Evolutionary conservation across 371 early-diverging fungal genomes (phyloP), one percentile per base, ranked within the genome.

Genomic region (Syncephalastrum sp.): DNA sequence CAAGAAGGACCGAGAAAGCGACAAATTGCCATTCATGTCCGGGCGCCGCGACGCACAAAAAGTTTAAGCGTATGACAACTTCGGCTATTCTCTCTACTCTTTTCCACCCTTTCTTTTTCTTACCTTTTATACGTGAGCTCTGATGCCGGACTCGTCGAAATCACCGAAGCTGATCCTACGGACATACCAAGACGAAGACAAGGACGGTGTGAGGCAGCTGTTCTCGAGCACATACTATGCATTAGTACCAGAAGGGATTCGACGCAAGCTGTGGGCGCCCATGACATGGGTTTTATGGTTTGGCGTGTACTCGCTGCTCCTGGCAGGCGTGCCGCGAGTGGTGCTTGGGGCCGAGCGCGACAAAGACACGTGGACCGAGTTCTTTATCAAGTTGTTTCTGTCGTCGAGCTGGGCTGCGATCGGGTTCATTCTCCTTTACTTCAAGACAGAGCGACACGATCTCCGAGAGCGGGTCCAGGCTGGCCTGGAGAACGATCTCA

Each of bases 211-310:
- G 4, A 60, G 69, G 41, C 52, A 57, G 10, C 50, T 76, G 5
- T 70, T 58, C 24, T 54, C 56, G 12, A 65, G 51, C 23, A 67
- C 68, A 3, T 60, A 64, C 24, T 67, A 70, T 45, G 64, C 64
- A 2, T 66, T 75, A 25, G 70, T 79, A 3, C 72, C 67, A 4
- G 72, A 75, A 60, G 74, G 72, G 14, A 66, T 79, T 13, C 65
- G 74, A 43, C 63, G 67, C 7, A 75, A 75, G 42, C n/a, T 75
- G n/a, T 68, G 74, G 76, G 42, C 67, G 12, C 71, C 74, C 5
- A 19, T 58, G 8, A 70, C 74, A 0, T 79, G 76, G 79, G 29
- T 68, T 5, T 41, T 72, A n/a, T 75, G 72, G 72, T 64, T 79
- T 51, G 56, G 41, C 17, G 70, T 61, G 0, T 79, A 72, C 33